Conservation (phyloP, 139 green algal genomes). For the Micractinium conductrix region DNA sequence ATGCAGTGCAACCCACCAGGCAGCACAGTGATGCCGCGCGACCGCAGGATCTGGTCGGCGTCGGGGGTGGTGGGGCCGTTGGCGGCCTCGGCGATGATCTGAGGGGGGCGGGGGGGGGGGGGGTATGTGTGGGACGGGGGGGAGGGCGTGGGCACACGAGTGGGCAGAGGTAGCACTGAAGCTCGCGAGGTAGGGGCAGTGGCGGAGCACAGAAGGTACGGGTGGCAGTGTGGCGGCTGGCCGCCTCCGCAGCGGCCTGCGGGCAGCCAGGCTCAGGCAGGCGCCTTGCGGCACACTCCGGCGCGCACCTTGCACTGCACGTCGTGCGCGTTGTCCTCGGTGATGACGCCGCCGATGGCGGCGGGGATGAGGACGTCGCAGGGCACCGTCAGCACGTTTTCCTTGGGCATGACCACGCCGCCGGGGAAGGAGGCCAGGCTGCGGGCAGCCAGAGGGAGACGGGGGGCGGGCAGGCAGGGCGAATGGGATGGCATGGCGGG, state of each 20-base stretch:
- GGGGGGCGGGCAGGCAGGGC: neutral
- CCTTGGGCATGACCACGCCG: conserved; percentile 50
- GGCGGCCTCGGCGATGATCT: conserved; percentile 85
- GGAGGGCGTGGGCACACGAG: conserved; percentile 61
- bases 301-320: conserved; percentile 28
- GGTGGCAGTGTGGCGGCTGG: no score
- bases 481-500: neutral
- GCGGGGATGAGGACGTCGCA: conserved; percentile 95
- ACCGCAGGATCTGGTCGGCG: conserved; percentile 55
- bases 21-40: conserved; percentile 57
- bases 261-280: neutral
- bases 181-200: no score
- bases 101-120: neutral
- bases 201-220: no score
- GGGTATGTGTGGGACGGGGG: neutral
- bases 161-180: neutral
- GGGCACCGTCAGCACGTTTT: conserved; percentile 67
- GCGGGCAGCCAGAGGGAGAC: neutral
- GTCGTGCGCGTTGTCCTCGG: conserved; percentile 11
- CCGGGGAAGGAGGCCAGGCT: conserved; percentile 39
- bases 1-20: no score
- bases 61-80: conserved; percentile 86
- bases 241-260: no score
- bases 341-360: conserved; percentile 81
- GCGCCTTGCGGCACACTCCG: neutral